Evolutionary conservation across 257 asterid genomes (phyloP).

Genomic region (Solanum megistacrolobum): DNA sequence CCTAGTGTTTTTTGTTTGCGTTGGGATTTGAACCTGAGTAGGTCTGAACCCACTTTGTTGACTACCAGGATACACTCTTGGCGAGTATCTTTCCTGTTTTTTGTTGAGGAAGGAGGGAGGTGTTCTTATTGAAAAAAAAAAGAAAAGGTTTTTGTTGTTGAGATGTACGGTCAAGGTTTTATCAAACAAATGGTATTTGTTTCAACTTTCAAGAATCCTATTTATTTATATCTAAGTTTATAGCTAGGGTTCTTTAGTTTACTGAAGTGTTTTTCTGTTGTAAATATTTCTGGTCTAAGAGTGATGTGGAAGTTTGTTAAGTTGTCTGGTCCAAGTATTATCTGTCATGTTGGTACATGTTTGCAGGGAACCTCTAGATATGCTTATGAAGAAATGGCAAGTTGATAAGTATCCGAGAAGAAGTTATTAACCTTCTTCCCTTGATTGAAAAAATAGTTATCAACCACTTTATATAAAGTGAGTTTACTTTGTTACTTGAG

Average conservation of each 20-base stretch:
- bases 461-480: background rate
- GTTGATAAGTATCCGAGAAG: background rate
- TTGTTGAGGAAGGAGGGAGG: background rate
- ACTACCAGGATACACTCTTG: background rate
- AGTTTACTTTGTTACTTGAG: background rate
- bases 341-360: background rate
- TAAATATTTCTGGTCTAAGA: background rate
- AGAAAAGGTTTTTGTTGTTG: background rate
- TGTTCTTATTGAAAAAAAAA: background rate
- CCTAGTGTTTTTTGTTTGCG: background rate
- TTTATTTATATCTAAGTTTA: background rate
- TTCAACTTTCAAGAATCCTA: background rate
- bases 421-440: background rate
- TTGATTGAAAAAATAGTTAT: background rate
- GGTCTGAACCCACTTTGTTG: background rate
- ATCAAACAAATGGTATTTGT: background rate
- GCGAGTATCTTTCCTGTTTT: background rate
- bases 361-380: background rate
- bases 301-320: background rate
- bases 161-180: background rate
- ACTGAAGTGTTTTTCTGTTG: background rate
- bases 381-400: background rate
- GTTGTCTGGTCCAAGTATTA: background rate
- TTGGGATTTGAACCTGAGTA: background rate
- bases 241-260: background rate